Base-by-base conservation (phyloP, 352 stramenopile species). In the Pythium utonaiense region DNA sequence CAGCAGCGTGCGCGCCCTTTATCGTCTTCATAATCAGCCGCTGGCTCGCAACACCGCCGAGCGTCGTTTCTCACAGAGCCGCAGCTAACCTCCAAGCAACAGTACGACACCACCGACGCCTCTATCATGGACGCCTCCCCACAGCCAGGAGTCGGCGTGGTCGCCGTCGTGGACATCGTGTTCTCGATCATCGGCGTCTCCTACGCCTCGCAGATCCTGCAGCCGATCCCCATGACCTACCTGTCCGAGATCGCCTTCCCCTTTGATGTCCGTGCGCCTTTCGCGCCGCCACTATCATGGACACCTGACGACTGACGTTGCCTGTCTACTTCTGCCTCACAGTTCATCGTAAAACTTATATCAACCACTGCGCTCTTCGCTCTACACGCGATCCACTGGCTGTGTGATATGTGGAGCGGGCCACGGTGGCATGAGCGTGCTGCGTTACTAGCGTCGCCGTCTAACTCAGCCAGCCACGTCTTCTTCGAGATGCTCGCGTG, bases 171-270 rank as follows among this genome's bases (percentile, higher is more conserved):
- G 21, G 62, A 69, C 56, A 49, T 60, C 16, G 50, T 80, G 47
- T 91, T 88, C 57, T 51, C 85, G 24, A 62, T 89, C 38, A 50
- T 77, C 13, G 77, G 81, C n/a, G 47, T 75, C 25, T 61, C 72
- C 55, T 91, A 91, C 57, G 68, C 68, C 33, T 64, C 64, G 24
- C 75, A 82, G 22, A 74, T 83, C 52, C 69, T 91, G 7, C 63
- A 64, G 50, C 71, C 77, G 0, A 69, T 83, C 50, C 73, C 81
- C 34, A 91, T 81, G 74, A 91, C 81, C 13, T 91, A 91, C 51
- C 69, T 91, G 27, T 91, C 81, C 1, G 81, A 91, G 63, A 91
- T 91, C 45, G 74, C 75, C 4, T 89, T 89, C 62, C 81, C 81
- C 1, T 53, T 79, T n/a, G 78, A 91, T 41, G 81, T 89, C 54